Percentiles rank a stretch among this genome's conserved stretches.
phyloP scores from a whole-genome alignment of 345 rosid species.

The Heritiera littoralis region DNA sequence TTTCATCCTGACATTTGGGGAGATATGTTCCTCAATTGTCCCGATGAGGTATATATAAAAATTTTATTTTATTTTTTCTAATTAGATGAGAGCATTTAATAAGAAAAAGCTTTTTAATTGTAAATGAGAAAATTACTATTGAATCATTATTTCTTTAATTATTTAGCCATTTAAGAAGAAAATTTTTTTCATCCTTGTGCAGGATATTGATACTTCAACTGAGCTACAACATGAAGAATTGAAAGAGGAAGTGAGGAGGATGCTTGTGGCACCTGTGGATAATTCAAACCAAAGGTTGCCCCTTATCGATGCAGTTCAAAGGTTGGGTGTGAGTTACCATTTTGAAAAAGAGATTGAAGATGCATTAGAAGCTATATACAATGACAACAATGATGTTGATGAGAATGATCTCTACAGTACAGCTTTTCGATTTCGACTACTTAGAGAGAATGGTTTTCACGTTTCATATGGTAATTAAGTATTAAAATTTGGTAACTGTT shows the following conservation, averaged over 20 bases:
- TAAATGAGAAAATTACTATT: too few relatives aligned
- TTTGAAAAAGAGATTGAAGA: constrained; percentile 8
- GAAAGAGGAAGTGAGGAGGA: constrained; percentile 31
- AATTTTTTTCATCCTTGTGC: not conserved
- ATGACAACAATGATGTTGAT: not conserved
- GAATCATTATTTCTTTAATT: too few relatives aligned
- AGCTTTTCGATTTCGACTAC: constrained; percentile 16
- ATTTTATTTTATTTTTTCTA: too few relatives aligned
- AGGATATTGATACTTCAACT: not conserved
- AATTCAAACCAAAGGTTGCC: constrained; percentile 14
- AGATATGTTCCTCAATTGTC: constrained; percentile 10
- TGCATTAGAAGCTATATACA: not conserved
- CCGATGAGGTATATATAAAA: not conserved
- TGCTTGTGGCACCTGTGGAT: not conserved
- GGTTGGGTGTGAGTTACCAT: constrained; percentile 31
- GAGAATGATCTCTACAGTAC: constrained; percentile 6
- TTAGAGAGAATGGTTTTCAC: constrained; percentile 7
- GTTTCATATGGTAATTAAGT: not conserved
- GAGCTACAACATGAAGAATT: not conserved
- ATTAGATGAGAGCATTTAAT: too few relatives aligned
- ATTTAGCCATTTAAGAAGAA: not conserved
- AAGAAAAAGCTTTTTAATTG: too few relatives aligned
- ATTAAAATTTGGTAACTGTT: too few relatives aligned
- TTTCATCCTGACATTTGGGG: constrained; percentile 11
- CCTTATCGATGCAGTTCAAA: constrained; percentile 33